phyloP scores from a whole-genome alignment of 441 rosid species.

The Melianthus villosus region DNA sequence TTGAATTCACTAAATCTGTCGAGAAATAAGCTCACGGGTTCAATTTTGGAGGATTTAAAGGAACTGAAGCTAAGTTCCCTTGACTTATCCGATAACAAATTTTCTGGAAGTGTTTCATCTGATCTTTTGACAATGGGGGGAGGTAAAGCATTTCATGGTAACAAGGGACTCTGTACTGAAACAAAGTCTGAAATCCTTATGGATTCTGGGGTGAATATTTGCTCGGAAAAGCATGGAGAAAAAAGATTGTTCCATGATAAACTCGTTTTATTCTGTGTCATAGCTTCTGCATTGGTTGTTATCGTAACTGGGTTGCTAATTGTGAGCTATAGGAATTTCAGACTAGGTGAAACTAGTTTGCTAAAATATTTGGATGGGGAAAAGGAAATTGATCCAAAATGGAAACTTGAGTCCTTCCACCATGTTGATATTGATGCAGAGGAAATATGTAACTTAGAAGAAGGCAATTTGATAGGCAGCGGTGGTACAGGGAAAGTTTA shows the following conservation, averaged over 20 bases:
- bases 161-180: constrained; percentile 42
- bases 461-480: constrained; percentile 47
- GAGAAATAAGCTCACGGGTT: constrained; percentile 41
- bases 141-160: constrained; percentile 37
- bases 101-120: constrained; percentile 45
- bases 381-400: constrained; percentile 23
- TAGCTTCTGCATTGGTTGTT: constrained; percentile 23
- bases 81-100: constrained; percentile 46
- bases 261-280: constrained; percentile 25
- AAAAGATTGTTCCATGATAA: constrained; percentile 16
- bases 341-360: constrained; percentile 17
- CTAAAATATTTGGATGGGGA: constrained; percentile 15
- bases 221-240: constrained; percentile 17
- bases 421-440: constrained; percentile 54
- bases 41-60: constrained; percentile 32
- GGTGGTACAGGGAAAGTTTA: constrained; percentile 83
- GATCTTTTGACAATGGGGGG: constrained; percentile 59
- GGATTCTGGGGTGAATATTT: constrained; percentile 20
- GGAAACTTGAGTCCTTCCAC: constrained; percentile 52
- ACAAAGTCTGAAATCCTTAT: constrained; percentile 10
- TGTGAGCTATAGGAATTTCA: constrained; percentile 31
- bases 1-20: constrained; percentile 73
- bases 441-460: constrained; percentile 49
- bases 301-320: constrained; percentile 28
- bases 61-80: constrained; percentile 58